These are phyloP conservation scores for Zostera marina DNA, from an alignment of 116 monocot species.

Conservation along the genomic window DNA sequence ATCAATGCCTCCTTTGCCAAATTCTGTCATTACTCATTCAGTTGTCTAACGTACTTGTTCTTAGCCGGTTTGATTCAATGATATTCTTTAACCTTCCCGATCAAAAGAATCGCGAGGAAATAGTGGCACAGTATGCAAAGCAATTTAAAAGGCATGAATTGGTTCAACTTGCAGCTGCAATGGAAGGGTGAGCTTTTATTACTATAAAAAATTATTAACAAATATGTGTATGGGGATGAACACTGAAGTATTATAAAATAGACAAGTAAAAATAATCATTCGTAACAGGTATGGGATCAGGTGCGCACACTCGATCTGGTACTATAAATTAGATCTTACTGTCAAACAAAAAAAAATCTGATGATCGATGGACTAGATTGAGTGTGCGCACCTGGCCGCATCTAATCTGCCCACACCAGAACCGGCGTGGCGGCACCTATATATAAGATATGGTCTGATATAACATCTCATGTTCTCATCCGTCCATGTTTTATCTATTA, in stretches of 20 bases:
- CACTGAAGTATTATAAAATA: background rate
- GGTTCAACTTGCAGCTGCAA: slow-evolving; percentile 39
- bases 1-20: background rate
- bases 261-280: too few species aligned
- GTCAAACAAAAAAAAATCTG: too few species aligned
- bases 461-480: too few species aligned
- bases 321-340: too few species aligned
- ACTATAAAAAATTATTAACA: background rate
- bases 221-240: background rate
- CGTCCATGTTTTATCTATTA: too few species aligned
- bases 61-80: slow-evolving; percentile 93
- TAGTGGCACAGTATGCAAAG: slow-evolving; percentile 86
- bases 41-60: slow-evolving; percentile 5
- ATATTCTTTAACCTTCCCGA: slow-evolving; percentile 76
- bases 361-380: too few species aligned
- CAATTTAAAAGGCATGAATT: slow-evolving; percentile 61
- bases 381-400: too few species aligned
- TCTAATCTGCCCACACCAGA: too few species aligned
- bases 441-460: too few species aligned
- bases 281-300: too few species aligned
- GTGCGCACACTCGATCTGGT: too few species aligned
- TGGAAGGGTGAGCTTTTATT: slow-evolving; percentile 38
- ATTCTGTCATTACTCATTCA: background rate
- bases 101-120: slow-evolving; percentile 57
- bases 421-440: too few species aligned